Percentiles rank a stretch among this genome's conserved stretches.
Evolutionary conservation across 148 eudicot genomes (phyloP).

Genomic region (Mesembryanthemum crystallinum): DNA sequence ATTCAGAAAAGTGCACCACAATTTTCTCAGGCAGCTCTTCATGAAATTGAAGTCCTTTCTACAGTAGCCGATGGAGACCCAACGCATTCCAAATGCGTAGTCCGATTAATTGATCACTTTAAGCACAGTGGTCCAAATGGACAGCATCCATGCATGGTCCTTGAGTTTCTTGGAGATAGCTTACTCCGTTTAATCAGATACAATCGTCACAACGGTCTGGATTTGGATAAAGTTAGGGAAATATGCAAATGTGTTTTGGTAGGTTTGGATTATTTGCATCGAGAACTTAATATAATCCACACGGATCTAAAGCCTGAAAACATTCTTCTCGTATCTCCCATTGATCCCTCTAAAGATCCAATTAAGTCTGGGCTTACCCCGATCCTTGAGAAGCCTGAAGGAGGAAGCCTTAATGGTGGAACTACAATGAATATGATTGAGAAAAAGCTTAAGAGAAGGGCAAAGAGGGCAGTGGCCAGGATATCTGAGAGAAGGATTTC

Average conservation of each 20-base stretch:
- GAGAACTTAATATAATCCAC: constrained; percentile 76
- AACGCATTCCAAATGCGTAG: constrained; percentile 53
- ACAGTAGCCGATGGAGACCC: constrained; percentile 72
- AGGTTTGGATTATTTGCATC: constrained; percentile 89
- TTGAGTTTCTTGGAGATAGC: constrained; percentile 96
- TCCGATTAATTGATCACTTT: constrained; percentile 78
- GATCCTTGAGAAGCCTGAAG: constrained; percentile 86
- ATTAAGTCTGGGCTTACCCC: constrained; percentile 65
- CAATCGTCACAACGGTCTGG: constrained; percentile 78
- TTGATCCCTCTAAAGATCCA: constrained; percentile 87
- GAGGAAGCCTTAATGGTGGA: constrained; percentile 53
- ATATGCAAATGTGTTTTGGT: constrained; percentile 81
- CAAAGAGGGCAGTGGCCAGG: constrained; percentile 81
- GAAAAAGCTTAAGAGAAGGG: constrained; percentile 82
- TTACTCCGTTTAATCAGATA: constrained; percentile 72
- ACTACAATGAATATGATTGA: constrained; percentile 53
- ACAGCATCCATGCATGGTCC: constrained; percentile 91
- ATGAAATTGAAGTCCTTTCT: constrained; percentile 88
- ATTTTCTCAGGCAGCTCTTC: constrained; percentile 89
- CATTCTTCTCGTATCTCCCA: constrained; percentile 78
- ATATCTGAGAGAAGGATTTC: constrained; percentile 68
- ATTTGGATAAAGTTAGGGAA: constrained; percentile 74
- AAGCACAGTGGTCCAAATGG: constrained; percentile 95
- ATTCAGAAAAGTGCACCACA: constrained; percentile 97
- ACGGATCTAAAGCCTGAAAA: constrained; percentile 92